These are phyloP conservation scores for Talaromyces liani DNA, from an alignment of 495 filamentous ascomycete genomes.

Conservation along the genomic window DNA sequence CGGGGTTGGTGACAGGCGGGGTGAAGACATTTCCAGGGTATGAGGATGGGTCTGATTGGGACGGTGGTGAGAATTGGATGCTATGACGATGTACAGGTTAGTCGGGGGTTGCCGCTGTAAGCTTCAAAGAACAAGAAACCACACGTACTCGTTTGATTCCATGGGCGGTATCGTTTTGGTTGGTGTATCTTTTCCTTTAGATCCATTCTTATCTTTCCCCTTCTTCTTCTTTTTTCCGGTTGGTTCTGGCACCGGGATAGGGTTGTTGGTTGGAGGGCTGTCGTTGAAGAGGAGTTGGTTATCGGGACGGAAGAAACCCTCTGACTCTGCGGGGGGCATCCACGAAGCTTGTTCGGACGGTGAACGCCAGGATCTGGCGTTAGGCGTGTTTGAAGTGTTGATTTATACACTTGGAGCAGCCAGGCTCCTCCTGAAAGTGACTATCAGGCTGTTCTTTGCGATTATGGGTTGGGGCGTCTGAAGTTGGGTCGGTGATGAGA, in stretches of 20 bases:
- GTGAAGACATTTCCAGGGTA: constrained; percentile 24
- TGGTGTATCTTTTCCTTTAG: constrained; percentile 31
- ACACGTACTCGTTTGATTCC: constrained; percentile 33
- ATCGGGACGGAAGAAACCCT: constrained; percentile 37
- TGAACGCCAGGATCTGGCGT: constrained; percentile 2
- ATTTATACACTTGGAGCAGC: not conserved
- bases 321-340: constrained; percentile 42
- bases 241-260: constrained; percentile 24
- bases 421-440: not conserved
- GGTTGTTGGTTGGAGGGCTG: constrained; percentile 21
- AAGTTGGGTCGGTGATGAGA: constrained; percentile 1
- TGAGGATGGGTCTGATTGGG: constrained; percentile 27
- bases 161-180: constrained; percentile 27
- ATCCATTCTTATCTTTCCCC: constrained; percentile 26
- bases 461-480: not conserved
- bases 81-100: constrained; percentile 13
- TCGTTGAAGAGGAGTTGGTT: constrained; percentile 35
- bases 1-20: constrained; percentile 20
- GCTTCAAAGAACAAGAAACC: not conserved
- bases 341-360: constrained; percentile 18
- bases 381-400: not conserved
- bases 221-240: constrained; percentile 41
- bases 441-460: not conserved
- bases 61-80: constrained; percentile 24
- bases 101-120: not conserved